phyloP scores from a whole-genome alignment of 768 basidiomycete genomes.

The Phylloporus arenicola region DNA sequence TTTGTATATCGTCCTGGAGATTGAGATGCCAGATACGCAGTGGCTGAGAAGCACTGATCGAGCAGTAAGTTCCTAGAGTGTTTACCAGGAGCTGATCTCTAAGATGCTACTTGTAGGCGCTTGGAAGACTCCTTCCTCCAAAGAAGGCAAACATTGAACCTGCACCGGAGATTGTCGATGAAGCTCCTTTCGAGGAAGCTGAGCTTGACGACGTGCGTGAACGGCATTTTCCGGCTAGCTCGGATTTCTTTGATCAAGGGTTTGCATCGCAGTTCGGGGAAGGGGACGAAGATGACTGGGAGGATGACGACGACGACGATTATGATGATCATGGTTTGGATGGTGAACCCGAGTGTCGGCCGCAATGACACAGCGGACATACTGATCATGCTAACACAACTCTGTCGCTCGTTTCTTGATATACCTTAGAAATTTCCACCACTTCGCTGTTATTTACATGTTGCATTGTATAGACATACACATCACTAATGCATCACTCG shows the following conservation, averaged over 20 bases:
- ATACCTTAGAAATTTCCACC: constrained; percentile 14
- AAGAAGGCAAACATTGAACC: constrained; percentile 74
- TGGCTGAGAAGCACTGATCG: constrained; percentile 69
- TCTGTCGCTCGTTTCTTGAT: constrained; percentile 8
- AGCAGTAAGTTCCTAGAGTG: constrained; percentile 37
- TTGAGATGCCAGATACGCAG: constrained; percentile 81
- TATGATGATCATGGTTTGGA: constrained; percentile 37
- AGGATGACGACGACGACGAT: constrained; percentile 65
- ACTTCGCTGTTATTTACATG: constrained; percentile 24
- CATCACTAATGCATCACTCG: constrained; percentile 17
- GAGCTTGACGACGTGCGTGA: constrained; percentile 81
- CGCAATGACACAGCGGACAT: constrained; percentile 40
- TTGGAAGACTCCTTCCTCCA: constrained; percentile 65
- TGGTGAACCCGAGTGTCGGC: constrained; percentile 55
- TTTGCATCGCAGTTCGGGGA: constrained; percentile 69
- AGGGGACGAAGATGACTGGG: constrained; percentile 63
- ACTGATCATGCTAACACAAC: constrained; percentile 7
- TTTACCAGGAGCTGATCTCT: background rate
- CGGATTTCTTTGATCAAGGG: constrained; percentile 72
- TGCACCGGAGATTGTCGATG: constrained; percentile 62
- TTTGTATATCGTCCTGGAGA: constrained; percentile 72
- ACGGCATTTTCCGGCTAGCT: constrained; percentile 67
- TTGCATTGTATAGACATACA: constrained; percentile 24
- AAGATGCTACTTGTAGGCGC: constrained; percentile 40
- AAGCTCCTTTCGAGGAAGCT: constrained; percentile 67